Evolutionary conservation across 495 filamentous ascomycete species (phyloP).

Genomic region (Monascus purpureus): DNA sequence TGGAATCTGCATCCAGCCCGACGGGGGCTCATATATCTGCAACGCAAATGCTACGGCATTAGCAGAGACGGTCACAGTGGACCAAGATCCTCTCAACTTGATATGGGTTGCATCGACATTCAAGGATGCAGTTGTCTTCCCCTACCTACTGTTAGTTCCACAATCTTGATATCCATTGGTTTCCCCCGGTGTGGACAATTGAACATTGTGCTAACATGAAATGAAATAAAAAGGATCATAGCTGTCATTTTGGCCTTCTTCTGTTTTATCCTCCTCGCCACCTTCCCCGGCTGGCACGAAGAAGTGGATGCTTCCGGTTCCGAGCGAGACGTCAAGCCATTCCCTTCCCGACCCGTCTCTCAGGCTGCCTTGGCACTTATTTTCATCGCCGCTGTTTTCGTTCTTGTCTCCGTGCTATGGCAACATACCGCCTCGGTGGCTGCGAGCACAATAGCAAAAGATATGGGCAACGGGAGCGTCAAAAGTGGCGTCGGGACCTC

Average conservation of each 20-base stretch:
- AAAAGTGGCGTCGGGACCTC: slow-evolving; percentile 76
- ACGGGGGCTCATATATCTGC: slow-evolving; percentile 50
- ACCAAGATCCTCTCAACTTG: slow-evolving; percentile 56
- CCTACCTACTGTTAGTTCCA: slow-evolving; percentile 47
- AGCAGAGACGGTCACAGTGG: slow-evolving; percentile 45
- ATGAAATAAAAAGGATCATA: slow-evolving; percentile 38
- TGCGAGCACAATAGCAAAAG: slow-evolving; percentile 81
- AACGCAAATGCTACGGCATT: slow-evolving; percentile 52
- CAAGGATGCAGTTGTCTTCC: slow-evolving; percentile 57
- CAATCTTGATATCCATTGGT: background rate
- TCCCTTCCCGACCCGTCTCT: slow-evolving; percentile 54
- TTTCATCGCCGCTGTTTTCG: slow-evolving; percentile 52
- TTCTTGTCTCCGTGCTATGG: slow-evolving; percentile 57
- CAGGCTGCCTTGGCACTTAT: slow-evolving; percentile 53
- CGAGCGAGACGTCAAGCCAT: slow-evolving; percentile 49
- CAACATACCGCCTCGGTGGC: slow-evolving; percentile 90
- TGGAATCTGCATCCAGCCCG: slow-evolving; percentile 51
- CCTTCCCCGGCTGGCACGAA: slow-evolving; percentile 62
- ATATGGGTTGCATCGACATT: slow-evolving; percentile 63
- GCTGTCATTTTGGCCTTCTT: slow-evolving; percentile 58
- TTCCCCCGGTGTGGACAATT: too few relatives aligned
- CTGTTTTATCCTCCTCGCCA: slow-evolving; percentile 55
- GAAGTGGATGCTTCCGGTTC: slow-evolving; percentile 41
- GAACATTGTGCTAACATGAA: too few relatives aligned
- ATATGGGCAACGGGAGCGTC: slow-evolving; percentile 89